These are phyloP conservation scores for Fraxinus xanthoxyloides DNA, from an alignment of 305 asterid species.

Conservation along the genomic window DNA sequence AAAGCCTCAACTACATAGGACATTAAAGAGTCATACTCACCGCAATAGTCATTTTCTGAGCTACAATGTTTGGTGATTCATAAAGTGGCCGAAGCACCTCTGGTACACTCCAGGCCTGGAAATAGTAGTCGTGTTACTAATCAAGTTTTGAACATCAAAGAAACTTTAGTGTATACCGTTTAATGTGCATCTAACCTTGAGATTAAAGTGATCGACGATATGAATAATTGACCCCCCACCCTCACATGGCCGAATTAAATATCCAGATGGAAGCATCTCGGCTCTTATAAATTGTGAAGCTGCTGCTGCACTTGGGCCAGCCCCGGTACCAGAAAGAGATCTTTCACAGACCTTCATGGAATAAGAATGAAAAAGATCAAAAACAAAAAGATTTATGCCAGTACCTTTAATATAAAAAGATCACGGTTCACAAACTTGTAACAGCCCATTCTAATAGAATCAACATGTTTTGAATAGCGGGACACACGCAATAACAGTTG, in stretches of 20 bases:
- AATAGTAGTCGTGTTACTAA: neutral
- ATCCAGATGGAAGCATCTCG: conserved; percentile 88
- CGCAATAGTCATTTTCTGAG: conserved; percentile 80
- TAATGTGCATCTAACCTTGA: conserved; percentile 48
- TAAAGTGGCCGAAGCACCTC: conserved; percentile 91
- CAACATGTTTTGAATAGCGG: neutral
- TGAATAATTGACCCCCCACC: conserved; percentile 96
- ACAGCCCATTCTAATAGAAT: neutral
- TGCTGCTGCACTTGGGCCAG: conserved; percentile 67
- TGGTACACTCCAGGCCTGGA: conserved; percentile 90
- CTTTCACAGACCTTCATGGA: conserved; percentile 74
- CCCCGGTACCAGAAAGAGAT: conserved; percentile 87
- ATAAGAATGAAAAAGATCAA: neutral
- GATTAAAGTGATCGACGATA: conserved; percentile 82
- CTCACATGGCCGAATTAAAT: conserved; percentile 81
- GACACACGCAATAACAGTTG: neutral
- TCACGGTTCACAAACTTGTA: neutral
- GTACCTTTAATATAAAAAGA: neutral
- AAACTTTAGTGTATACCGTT: neutral
- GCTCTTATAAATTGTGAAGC: conserved; percentile 82
- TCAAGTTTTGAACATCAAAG: neutral
- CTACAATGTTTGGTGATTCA: conserved; percentile 79
- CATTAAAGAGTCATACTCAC: conserved; percentile 39
- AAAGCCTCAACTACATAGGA: conserved; percentile 5
- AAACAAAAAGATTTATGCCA: neutral